Evolutionary conservation across 306 rosid genomes (phyloP).

Genomic region (Ormosia emarginata): DNA sequence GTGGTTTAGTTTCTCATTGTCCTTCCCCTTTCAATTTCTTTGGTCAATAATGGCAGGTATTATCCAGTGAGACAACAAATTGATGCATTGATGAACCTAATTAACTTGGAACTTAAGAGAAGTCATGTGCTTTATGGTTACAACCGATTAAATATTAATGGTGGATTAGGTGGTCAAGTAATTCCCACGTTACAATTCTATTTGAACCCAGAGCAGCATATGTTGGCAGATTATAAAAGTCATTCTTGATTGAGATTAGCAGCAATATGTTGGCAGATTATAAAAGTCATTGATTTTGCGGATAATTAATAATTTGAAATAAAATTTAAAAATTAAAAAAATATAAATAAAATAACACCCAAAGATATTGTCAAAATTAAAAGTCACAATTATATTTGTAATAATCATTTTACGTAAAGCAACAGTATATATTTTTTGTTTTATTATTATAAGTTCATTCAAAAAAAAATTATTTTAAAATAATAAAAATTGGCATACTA

Average conservation of each 20-base stretch:
- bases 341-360: too few species aligned
- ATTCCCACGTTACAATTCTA: neutral
- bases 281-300: too few species aligned
- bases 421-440: too few species aligned
- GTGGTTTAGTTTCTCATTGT: neutral
- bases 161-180: neutral
- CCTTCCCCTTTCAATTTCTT: neutral
- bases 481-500: too few species aligned
- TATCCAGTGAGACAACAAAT: slow-evolving; percentile 1
- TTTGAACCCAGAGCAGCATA: neutral
- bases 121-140: neutral
- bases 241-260: neutral
- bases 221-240: neutral
- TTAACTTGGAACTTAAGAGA: slow-evolving; percentile 21
- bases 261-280: neutral
- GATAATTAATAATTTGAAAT: too few species aligned
- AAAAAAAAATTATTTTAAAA: too few species aligned
- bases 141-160: slow-evolving; percentile 9
- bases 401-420: too few species aligned
- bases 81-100: slow-evolving; percentile 29
- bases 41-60: slow-evolving; percentile 11
- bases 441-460: too few species aligned
- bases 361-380: too few species aligned
- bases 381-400: too few species aligned
- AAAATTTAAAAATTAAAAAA: too few species aligned